Evolutionary conservation across 495 filamentous ascomycete genomes (phyloP).

Genomic region (Annulohypoxylon moriforme): DNA sequence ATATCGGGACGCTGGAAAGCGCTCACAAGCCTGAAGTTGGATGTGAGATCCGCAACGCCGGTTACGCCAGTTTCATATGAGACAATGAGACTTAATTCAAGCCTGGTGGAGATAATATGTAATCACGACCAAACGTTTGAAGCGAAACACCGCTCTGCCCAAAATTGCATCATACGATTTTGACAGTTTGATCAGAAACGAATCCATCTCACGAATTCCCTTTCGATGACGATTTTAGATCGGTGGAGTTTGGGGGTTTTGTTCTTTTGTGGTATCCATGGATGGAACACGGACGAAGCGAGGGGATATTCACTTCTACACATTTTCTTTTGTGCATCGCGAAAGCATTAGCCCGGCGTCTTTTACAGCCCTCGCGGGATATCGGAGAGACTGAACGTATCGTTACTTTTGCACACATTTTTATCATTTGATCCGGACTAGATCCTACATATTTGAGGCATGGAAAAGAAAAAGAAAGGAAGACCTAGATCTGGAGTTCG

Average conservation of each 20-base stretch:
- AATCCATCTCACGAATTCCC: constrained; percentile 34
- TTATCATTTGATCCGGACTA: constrained; percentile 15
- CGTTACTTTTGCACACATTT: not conserved
- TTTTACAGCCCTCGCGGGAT: constrained; percentile 33
- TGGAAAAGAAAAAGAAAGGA: constrained; percentile 24
- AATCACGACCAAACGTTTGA: constrained; percentile 17
- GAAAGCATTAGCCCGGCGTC: constrained; percentile 44
- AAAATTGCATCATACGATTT: not conserved
- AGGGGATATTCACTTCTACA: constrained; percentile 17
- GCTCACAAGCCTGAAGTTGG: constrained; percentile 42
- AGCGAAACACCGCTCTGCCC: not conserved
- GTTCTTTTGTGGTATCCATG: constrained; percentile 3
- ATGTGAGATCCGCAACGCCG: constrained; percentile 40
- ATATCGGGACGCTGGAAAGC: constrained; percentile 66
- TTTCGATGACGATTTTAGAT: constrained; percentile 27
- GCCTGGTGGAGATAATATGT: constrained; percentile 22
- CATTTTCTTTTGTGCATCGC: constrained; percentile 31
- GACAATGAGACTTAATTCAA: not conserved
- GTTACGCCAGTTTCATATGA: constrained; percentile 48
- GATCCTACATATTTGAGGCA: constrained; percentile 11
- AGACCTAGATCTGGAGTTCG: constrained; percentile 28
- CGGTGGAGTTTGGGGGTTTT: constrained; percentile 6
- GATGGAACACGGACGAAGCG: constrained; percentile 16
- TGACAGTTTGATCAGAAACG: not conserved
- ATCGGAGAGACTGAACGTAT: constrained; percentile 13